Base-by-base conservation (phyloP, 148 eudicot species). In the Euryodendron excelsum region DNA sequence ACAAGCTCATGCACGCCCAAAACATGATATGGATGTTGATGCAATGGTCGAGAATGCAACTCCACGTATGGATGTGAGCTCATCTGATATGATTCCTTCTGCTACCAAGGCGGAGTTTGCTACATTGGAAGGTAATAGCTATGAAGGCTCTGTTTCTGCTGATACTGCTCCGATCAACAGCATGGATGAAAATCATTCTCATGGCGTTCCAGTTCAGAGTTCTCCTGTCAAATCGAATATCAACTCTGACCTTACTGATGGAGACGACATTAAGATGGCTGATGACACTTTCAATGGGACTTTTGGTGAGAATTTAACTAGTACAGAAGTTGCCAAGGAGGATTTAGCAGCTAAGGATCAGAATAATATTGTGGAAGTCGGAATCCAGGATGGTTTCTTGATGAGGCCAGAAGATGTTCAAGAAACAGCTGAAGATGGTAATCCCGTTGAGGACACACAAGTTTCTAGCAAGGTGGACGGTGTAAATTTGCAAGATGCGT, bases 231-330 rank as follows among this genome's bases (percentile, higher is more conserved):
- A 55, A 20, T 30, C 17, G 61, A 58, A 61, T 23, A 27, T 3
- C 18, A 28, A n/a, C 3, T 55, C 67, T 28, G 80, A 4, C 15
- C 15, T 13, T 63, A 44, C 53, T 3, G 79, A 69, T 17, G 75
- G 70, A 33, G 69, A 68, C 2, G 62, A 44, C n/a, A 53, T 28
- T 75, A 68, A 25, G 52, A 53, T 47, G 67, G 44, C 63, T 61
- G 61, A 36, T 76, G 73, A 45, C n/a, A 9, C 52, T 30, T 60
- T 30, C 30, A 58, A 59, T 56, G 82, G 48, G 17, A 47, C n/a
- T 75, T 50, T 33, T 48, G 48, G 69, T 44, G 75, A 76, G 48
- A 48, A 80, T 48, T 64, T 65, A 65, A n/a, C 39, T 73, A 34
- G 59, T 34, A n/a, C 28, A 56, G 73, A 53, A 30, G 39, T 21